A percentile compares a stretch with the other conserved stretches of the same genome.
phyloP scores from a whole-genome alignment of 2,329 filamentous ascomycete genomes.

The Clonostachys byssicola region DNA sequence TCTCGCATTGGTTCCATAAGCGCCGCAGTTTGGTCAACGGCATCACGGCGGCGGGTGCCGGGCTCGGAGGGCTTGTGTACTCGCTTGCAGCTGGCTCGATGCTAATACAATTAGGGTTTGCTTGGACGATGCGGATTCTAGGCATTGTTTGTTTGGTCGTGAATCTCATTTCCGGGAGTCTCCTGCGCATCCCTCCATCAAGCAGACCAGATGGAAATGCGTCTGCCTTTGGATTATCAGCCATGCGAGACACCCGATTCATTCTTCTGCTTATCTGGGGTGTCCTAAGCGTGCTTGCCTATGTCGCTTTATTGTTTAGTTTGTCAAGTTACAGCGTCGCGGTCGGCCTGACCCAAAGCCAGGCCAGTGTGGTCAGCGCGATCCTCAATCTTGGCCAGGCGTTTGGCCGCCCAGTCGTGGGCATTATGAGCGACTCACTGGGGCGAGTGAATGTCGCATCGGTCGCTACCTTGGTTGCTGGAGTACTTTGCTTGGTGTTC shows the following conservation, averaged over 20 bases:
- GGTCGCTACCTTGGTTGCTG: too few species aligned
- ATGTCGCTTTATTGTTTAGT: slow-evolving; percentile 60
- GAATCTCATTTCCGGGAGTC: slow-evolving; percentile 49
- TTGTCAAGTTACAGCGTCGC: slow-evolving; percentile 57
- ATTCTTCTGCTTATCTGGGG: slow-evolving; percentile 53
- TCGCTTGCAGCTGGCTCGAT: slow-evolving; percentile 31
- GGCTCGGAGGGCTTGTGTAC: slow-evolving; percentile 22
- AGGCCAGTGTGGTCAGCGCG: slow-evolving; percentile 56
- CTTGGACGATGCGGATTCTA: slow-evolving; percentile 51
- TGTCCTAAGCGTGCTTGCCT: slow-evolving; percentile 59
- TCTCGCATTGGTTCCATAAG: slow-evolving; percentile 58
- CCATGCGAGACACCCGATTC: slow-evolving; percentile 42
- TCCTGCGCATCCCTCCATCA: slow-evolving; percentile 47
- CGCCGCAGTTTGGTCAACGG: slow-evolving; percentile 53
- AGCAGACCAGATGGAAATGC: neutral
- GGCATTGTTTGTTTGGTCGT: slow-evolving; percentile 42
- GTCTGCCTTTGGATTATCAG: slow-evolving; percentile 3
- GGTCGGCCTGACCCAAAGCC: slow-evolving; percentile 53
- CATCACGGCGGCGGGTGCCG: slow-evolving; percentile 46
- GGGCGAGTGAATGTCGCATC: slow-evolving; percentile 59
- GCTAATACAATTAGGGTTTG: slow-evolving; percentile 45
- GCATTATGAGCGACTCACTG: slow-evolving; percentile 55
- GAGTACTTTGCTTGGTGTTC: too few species aligned
- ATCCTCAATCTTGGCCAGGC: slow-evolving; percentile 60
- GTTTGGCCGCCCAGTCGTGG: slow-evolving; percentile 53